Percentiles rank a stretch among this genome's conserved stretches.
These are phyloP conservation scores for Lecanoromycetidae sp. DNA, from an alignment of 2,329 filamentous ascomycete species.

Conservation along the genomic window DNA sequence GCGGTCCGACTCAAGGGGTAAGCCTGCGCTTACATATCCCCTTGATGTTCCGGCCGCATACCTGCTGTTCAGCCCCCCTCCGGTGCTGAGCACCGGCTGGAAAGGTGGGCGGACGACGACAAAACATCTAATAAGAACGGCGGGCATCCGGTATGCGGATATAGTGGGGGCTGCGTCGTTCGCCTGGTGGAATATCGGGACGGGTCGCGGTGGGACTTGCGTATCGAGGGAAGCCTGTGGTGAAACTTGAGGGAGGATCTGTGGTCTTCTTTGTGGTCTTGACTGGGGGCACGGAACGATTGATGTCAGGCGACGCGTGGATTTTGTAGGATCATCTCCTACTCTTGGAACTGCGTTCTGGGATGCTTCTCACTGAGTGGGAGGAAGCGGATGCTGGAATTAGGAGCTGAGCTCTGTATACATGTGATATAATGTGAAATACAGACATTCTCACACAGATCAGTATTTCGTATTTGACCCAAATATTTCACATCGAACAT, in stretches of 20 bases:
- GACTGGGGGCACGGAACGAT: conserved; percentile 1
- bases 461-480: background rate
- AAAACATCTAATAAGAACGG: conserved; percentile 16
- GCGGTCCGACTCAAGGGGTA: conserved; percentile 2
- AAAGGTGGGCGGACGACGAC: conserved; percentile 19
- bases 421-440: conserved; percentile 22
- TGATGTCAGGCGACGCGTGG: conserved; percentile 18
- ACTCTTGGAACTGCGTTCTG: conserved; percentile 38
- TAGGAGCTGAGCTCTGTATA: conserved; percentile 31
- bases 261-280: conserved; percentile 25
- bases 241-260: conserved; percentile 26
- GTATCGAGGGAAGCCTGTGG: conserved; percentile 21
- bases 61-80: conserved; percentile 20
- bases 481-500: background rate
- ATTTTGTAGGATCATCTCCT: conserved; percentile 44
- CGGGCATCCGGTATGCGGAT: conserved; percentile 20
- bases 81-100: conserved; percentile 32
- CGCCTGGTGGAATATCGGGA: conserved; percentile 9
- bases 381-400: conserved; percentile 42
- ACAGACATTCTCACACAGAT: background rate
- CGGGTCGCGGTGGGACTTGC: conserved; percentile 15
- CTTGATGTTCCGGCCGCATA: conserved; percentile 12
- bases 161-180: conserved; percentile 3
- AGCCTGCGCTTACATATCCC: too few species aligned
- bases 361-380: conserved; percentile 28